These are phyloP conservation scores for Ascochyta clinopodiicola DNA, from an alignment of 2,329 filamentous ascomycete species.

Conservation along the genomic window DNA sequence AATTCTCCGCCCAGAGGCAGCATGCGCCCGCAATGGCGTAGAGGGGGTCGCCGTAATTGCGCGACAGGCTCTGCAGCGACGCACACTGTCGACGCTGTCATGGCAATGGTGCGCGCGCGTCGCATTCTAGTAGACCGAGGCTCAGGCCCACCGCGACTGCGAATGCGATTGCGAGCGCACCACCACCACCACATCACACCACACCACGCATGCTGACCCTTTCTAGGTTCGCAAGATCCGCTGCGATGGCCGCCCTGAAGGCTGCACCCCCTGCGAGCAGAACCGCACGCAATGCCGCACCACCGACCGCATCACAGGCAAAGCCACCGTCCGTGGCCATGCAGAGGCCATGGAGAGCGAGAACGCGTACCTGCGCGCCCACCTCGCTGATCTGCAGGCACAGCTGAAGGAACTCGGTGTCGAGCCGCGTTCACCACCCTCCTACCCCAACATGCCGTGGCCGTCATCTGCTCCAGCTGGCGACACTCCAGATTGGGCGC, in stretches of 20 bases:
- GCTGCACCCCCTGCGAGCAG: conserved; percentile 81
- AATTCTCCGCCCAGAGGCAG: not conserved
- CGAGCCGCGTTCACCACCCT: conserved; percentile 61
- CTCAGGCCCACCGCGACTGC: conserved; percentile 6
- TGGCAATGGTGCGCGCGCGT: not conserved
- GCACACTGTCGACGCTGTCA: not conserved
- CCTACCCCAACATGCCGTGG: conserved; percentile 47
- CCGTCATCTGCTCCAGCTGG: conserved; percentile 12
- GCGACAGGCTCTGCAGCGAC: not conserved
- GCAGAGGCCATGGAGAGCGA: conserved; percentile 77
- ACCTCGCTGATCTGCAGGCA: conserved; percentile 72
- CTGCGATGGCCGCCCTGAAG: conserved; percentile 80
- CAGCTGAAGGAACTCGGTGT: conserved; percentile 67
- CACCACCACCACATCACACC: not conserved
- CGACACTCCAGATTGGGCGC: conserved; percentile 33
- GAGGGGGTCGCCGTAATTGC: not conserved
- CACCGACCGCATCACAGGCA: conserved; percentile 84
- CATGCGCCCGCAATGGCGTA: not conserved
- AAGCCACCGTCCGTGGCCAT: conserved; percentile 79
- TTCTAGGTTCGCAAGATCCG: conserved; percentile 80
- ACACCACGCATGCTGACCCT: conserved; percentile 9
- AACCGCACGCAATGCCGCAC: conserved; percentile 81
- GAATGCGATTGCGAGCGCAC: not conserved
- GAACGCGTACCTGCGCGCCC: conserved; percentile 69
- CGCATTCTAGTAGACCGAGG: conserved; percentile 1